phyloP scores from a whole-genome alignment of 169 alveolate species.

The Plasmodium berghei region DNA sequence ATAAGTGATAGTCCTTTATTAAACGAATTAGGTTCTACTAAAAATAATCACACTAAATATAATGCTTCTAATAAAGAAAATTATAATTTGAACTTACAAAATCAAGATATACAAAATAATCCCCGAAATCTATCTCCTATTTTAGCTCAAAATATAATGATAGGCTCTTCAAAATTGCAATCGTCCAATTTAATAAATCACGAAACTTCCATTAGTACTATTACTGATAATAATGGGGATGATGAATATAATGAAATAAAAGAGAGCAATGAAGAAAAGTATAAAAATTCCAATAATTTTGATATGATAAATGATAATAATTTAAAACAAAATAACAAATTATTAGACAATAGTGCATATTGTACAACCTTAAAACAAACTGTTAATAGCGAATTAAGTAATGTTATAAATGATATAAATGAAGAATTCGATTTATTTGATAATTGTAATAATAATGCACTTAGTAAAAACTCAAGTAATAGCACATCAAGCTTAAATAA shows the following conservation, averaged over 20 bases:
- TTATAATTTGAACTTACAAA: neutral
- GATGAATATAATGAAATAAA: neutral
- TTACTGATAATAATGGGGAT: neutral
- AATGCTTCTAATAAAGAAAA: neutral
- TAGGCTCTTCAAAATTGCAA: neutral
- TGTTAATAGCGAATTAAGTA: slow-evolving; percentile 26
- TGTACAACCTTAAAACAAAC: slow-evolving; percentile 47
- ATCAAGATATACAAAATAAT: neutral
- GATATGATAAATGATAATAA: neutral
- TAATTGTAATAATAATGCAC: neutral
- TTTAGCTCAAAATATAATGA: neutral
- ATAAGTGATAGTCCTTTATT: neutral
- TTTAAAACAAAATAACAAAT: neutral
- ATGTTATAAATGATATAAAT: slow-evolving; percentile 41
- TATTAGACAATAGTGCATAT: neutral
- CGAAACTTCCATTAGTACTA: neutral
- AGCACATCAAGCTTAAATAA: neutral
- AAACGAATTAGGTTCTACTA: neutral
- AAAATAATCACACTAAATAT: neutral
- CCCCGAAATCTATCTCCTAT: neutral
- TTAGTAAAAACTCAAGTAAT: neutral
- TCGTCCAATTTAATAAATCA: neutral
- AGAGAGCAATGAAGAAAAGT: neutral
- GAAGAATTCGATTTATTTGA: slow-evolving; percentile 57
- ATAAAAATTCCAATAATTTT: neutral